Evolutionary conservation across 1,284 basidiomycete species (phyloP).

Genomic region (Pascua sp.): DNA sequence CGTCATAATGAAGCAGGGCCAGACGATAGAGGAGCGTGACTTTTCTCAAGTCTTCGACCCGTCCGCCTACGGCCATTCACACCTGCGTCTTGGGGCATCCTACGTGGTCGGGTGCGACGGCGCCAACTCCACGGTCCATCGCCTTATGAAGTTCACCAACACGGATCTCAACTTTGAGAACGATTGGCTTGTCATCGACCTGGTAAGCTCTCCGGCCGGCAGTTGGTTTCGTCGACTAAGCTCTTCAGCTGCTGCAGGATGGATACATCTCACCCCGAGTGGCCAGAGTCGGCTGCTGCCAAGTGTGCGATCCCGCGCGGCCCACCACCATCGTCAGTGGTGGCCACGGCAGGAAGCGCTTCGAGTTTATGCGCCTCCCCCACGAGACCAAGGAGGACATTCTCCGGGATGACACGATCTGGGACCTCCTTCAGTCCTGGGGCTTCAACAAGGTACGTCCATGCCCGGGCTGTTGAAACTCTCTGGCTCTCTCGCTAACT

Average conservation of each 20-base stretch:
- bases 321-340: constrained; percentile 20
- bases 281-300: constrained; percentile 2
- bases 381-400: constrained; percentile 12
- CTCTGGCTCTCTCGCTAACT: neutral
- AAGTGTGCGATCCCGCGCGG: constrained; percentile 23
- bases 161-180: constrained; percentile 19
- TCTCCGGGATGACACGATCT: constrained; percentile 8
- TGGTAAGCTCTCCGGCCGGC: too few species aligned
- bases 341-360: constrained; percentile 16
- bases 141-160: constrained; percentile 9
- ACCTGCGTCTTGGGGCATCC: constrained; percentile 4
- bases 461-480: neutral
- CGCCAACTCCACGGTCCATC: constrained; percentile 22
- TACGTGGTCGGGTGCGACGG: constrained; percentile 24
- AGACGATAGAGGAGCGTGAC: neutral
- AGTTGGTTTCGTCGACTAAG: too few species aligned
- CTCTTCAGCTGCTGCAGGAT: constrained; percentile 10
- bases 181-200: constrained; percentile 24
- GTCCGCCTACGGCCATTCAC: neutral
- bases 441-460: constrained; percentile 7
- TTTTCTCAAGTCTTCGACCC: neutral
- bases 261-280: constrained; percentile 7
- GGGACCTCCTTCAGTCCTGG: constrained; percentile 14
- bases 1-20: neutral
- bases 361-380: constrained; percentile 24